Evolutionary conservation across 257 asterid genomes (phyloP).

Genomic region (Perilla frutescens): DNA sequence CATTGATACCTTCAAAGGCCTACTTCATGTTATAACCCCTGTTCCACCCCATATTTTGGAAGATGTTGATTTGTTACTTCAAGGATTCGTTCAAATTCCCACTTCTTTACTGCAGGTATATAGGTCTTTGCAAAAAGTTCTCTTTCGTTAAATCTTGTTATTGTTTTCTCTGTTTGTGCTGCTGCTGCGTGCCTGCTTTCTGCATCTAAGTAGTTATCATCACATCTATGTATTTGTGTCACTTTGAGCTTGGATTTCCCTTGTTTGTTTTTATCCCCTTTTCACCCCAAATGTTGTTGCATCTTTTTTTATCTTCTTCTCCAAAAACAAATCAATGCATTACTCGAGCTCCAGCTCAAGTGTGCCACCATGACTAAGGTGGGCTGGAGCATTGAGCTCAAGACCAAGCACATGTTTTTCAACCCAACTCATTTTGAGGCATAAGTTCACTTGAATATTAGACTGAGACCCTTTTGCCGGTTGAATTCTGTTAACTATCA

Average conservation of each 20-base stretch:
- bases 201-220: neutral
- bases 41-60: slow-evolving; percentile 71
- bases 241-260: neutral
- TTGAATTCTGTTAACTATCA: neutral
- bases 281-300: neutral
- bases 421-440: neutral
- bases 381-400: too few species aligned
- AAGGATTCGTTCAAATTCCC: slow-evolving; percentile 83
- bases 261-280: neutral
- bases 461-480: neutral
- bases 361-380: too few species aligned
- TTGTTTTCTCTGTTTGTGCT: neutral
- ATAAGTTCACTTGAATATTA: neutral
- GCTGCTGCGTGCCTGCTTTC: neutral
- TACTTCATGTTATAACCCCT: slow-evolving; percentile 78
- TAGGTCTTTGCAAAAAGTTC: neutral
- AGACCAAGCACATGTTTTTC: neutral
- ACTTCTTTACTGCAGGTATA: slow-evolving; percentile 79
- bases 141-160: neutral
- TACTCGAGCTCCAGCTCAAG: too few species aligned
- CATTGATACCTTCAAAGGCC: slow-evolving; percentile 63
- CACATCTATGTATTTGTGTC: neutral
- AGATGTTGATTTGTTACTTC: slow-evolving; percentile 81
- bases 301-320: too few species aligned
- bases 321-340: too few species aligned